Base-by-base conservation (phyloP, 768 basidiomycete species). In the Termitomyces sp. region DNA sequence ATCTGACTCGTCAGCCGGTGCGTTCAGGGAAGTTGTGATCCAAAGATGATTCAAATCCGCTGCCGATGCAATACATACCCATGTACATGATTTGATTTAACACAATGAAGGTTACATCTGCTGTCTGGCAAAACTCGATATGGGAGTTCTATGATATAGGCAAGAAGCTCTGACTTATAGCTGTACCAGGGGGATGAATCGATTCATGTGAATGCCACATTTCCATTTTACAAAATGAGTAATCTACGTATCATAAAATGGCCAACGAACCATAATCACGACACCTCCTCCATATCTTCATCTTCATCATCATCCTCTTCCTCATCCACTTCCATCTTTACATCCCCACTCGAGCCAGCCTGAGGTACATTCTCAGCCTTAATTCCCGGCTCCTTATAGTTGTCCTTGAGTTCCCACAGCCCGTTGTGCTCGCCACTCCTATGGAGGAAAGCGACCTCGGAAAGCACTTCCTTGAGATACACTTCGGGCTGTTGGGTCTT, bases 401-500 rank as follows among this genome's bases (percentile, higher is more conserved):
- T 84, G 49, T 85, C 82, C 62, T 85, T 83, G 60, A 93, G 77
- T 68, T 90, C 87, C 85, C 87, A 94, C 57, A 84, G 70, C 9
- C 90, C 90, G 49, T 87, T 88, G 66, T 81, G 74, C 69, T 94
- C 91, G 38, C 93, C 93, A 45, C 83, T 84, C 49, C 87, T 83
- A 66, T 92, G 84, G 45, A 93, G 74, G 52, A 75, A 80, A 4
- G 87, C 93, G 48, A 94, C 85, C 59, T 90, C 88, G 28, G 72
- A 74, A 30, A 96, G 72, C 2, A 88, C 83, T 61, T 94, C 91
- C 65, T 92, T 92, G 59, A 96, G 81, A 66, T 91, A 94, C 11
- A 77, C 83, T 68, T 92, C 90, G 1, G 92, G 91, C 66, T 96
- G 92, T 66, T 91, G 86, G 0, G 89, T 90, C 58, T 80, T 82